Evolutionary conservation across 2,329 filamentous ascomycete genomes (phyloP), one percentile per base, ranked within the genome.

Genomic region (Xylaria sp.): DNA sequence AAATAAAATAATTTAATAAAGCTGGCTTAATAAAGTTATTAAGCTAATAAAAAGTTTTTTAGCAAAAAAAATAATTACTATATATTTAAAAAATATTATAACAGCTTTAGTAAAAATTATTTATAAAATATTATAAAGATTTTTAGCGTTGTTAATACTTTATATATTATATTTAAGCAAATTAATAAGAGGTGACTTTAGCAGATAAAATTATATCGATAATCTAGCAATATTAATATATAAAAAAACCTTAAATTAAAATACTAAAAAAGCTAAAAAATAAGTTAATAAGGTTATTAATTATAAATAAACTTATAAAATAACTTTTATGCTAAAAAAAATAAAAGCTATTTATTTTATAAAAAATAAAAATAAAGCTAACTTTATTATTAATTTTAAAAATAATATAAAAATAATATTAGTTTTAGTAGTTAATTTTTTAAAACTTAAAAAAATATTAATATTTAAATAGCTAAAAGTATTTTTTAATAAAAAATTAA

Each of bases 41-140:
- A 63, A 63, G 1, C 5, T 66, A 32, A 63, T 51, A 27, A 63
- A 63, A 60, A 63, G 48, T 5, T 66, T 66, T 63, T 53, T 67
- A 51, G 48, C 29, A 60, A 64, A 50, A 48, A 47, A 32, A 37
- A 48, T 1, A 51, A 59, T 64, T 64, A 64, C 23, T 42, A 58
- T 37, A 59, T 53, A 51, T 65, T 53, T 58, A 64, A 64, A 65
- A 42, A 29, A 64, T 50, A 8, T n/a, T 68, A 65, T 57, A 65
- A 21, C 1, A 67, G 50, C 21, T 13, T 53, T 47, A 59, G 1
- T 9, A 21, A 47, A n/a, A n/a, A n/a, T n/a, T n/a, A n/a, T n/a
- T n/a, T n/a, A n/a, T n/a, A n/a, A n/a, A n/a, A n/a, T n/a, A n/a
- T n/a, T n/a, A n/a, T n/a, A n/a, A n/a, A n/a, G n/a, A n/a, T n/a